These are phyloP conservation scores for Ganoderma leucocontextum DNA, from an alignment of 1,284 basidiomycete species.

Conservation along the genomic window DNA sequence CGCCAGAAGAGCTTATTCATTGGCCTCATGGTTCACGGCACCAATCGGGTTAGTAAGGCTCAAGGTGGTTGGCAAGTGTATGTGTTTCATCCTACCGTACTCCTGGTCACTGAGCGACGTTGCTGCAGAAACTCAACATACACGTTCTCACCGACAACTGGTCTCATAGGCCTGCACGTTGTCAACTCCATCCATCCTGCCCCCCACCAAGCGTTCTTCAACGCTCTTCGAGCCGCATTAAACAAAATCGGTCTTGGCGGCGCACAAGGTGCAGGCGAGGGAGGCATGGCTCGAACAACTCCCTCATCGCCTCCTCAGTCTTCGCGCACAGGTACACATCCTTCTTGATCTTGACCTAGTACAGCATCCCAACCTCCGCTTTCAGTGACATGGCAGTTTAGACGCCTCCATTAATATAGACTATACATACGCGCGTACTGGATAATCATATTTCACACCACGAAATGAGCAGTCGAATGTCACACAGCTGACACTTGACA, in stretches of 20 bases:
- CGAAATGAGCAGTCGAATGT: background rate
- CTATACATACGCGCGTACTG: background rate
- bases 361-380: background rate
- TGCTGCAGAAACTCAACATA: slow-evolving; percentile 72
- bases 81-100: slow-evolving; percentile 41
- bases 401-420: background rate
- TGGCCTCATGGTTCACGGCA: slow-evolving; percentile 62
- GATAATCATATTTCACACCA: background rate
- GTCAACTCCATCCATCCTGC: slow-evolving; percentile 78
- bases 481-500: background rate
- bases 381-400: background rate
- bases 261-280: slow-evolving; percentile 27
- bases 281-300: slow-evolving; percentile 24
- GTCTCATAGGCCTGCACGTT: slow-evolving; percentile 67
- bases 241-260: slow-evolving; percentile 42
- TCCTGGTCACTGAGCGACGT: background rate
- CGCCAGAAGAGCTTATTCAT: slow-evolving; percentile 64
- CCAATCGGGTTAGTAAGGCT: slow-evolving; percentile 65
- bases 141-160: slow-evolving; percentile 69
- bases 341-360: background rate
- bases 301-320: background rate
- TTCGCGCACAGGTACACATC: background rate
- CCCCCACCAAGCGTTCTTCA: slow-evolving; percentile 74
- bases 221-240: slow-evolving; percentile 60
- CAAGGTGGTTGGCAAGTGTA: slow-evolving; percentile 75